These are phyloP conservation scores for Psilocybe sp. DNA, from an alignment of 768 basidiomycete genomes.

Conservation along the genomic window DNA sequence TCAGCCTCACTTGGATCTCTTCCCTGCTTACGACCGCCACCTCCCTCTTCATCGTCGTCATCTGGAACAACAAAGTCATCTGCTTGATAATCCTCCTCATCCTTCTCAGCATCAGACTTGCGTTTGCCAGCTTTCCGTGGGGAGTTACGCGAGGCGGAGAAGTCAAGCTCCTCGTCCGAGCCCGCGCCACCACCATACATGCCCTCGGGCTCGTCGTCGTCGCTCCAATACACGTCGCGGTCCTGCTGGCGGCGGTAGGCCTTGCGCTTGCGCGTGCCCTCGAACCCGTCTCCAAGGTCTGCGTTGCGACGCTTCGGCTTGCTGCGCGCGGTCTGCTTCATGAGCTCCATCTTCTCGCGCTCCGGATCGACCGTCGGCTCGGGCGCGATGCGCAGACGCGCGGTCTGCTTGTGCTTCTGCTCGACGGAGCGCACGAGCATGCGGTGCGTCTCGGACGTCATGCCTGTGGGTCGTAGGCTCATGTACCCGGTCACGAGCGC, in stretches of 20 bases:
- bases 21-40: conserved; percentile 33
- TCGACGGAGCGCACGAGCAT: conserved; percentile 86
- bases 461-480: conserved; percentile 81
- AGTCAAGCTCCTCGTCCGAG: conserved; percentile 50
- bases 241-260: conserved; percentile 38
- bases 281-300: conserved; percentile 42
- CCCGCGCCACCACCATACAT: conserved; percentile 52
- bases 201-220: conserved; percentile 58
- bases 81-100: conserved; percentile 71
- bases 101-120: conserved; percentile 45
- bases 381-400: conserved; percentile 76
- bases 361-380: conserved; percentile 77
- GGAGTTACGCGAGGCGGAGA: conserved; percentile 25
- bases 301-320: conserved; percentile 41
- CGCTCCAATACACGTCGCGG: conserved; percentile 49
- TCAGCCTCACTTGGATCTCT: conserved; percentile 37
- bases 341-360: conserved; percentile 65
- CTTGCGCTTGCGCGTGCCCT: conserved; percentile 47
- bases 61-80: conserved; percentile 87
- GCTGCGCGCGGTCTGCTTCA: conserved; percentile 63
- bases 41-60: conserved; percentile 65
- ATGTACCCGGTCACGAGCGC: conserved; percentile 81
- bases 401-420: conserved; percentile 80
- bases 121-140: conserved; percentile 41
- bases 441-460: conserved; percentile 87